phyloP scores from a whole-genome alignment of 2,329 filamentous ascomycete species.

The Colletotrichum orchidophilum region DNA sequence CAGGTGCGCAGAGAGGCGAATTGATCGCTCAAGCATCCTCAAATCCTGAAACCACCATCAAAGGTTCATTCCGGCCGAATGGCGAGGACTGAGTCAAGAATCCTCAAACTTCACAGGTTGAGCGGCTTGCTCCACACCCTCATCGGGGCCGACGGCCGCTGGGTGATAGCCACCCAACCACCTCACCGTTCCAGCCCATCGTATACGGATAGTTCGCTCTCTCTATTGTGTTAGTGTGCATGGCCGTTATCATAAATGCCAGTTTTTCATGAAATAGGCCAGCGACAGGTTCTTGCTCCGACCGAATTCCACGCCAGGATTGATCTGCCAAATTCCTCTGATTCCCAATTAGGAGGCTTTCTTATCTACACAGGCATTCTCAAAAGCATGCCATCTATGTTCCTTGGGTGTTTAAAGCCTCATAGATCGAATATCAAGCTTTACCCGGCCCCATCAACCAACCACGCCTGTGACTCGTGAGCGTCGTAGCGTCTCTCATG shows the following conservation, averaged over 20 bases:
- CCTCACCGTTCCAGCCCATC: background rate
- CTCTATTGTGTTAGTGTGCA: background rate
- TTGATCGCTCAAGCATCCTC: slow-evolving; percentile 12
- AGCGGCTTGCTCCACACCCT: slow-evolving; percentile 24
- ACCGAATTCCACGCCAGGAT: background rate
- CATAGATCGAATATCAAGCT: background rate
- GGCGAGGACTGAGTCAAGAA: slow-evolving; percentile 16
- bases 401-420: background rate
- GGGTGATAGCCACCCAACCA: background rate
- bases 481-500: background rate
- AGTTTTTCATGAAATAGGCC: background rate
- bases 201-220: background rate
- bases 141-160: slow-evolving; percentile 16
- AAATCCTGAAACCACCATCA: slow-evolving; percentile 30
- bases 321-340: background rate
- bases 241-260: background rate
- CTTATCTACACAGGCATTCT: background rate
- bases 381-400: background rate
- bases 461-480: background rate
- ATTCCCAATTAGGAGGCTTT: background rate
- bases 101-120: slow-evolving; percentile 16
- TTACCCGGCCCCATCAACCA: slow-evolving; percentile 7
- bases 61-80: slow-evolving; percentile 31
- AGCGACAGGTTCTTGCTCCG: background rate
- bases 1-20: slow-evolving; percentile 11